Base-by-base conservation (phyloP, 495 filamentous ascomycete genomes). In the Neurospora cerealis region DNA sequence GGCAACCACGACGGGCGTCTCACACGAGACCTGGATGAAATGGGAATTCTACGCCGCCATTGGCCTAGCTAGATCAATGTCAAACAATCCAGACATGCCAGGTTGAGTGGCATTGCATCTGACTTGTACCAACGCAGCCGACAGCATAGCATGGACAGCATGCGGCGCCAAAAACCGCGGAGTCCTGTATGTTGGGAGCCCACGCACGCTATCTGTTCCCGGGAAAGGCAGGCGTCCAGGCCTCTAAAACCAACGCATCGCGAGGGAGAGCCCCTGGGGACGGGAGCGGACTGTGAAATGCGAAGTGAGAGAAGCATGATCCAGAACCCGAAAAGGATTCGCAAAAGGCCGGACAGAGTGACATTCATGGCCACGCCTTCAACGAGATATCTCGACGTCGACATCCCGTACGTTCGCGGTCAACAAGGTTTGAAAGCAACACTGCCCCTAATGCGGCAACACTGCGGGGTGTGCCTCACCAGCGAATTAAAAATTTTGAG, bases 401-500 rank as follows among this genome's bases (percentile, higher is more conserved):
- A 62, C 54, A 13, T 32, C 15, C 15, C 4, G 13, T 3, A 62
- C 28, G 54, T 62, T 62, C 24, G 54, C 54, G 54, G 54, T 62
- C 54, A 66, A 66, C 54, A 66, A 66, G 54, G 28, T 66, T 66
- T 19, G 28, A 66, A 62, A 66, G 54, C 28, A 66, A 19, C 15
- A 19, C 54, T 66, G 28, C 15, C 54, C 54, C 28, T 66, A 28
- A 28, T 66, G 54, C 54, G 54, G 54, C 54, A 66, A 36, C 54
- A 34, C 15, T 66, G 54, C 28, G 54, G 54, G 54, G 54, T 66
- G 54, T 66, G 28, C 15, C 15, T 66, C 28, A 66, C 28, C 54
- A 34, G 54, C 54, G 54, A 66, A 66, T 66, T 34, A 66, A 42
- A 54, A 48, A 37, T 4, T 10, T 77, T 77, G 75, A 77, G 66